These are phyloP conservation scores for Nakaseomyces kungkrabaensis DNA, from an alignment of 1,139 yeast species.

Conservation along the genomic window DNA sequence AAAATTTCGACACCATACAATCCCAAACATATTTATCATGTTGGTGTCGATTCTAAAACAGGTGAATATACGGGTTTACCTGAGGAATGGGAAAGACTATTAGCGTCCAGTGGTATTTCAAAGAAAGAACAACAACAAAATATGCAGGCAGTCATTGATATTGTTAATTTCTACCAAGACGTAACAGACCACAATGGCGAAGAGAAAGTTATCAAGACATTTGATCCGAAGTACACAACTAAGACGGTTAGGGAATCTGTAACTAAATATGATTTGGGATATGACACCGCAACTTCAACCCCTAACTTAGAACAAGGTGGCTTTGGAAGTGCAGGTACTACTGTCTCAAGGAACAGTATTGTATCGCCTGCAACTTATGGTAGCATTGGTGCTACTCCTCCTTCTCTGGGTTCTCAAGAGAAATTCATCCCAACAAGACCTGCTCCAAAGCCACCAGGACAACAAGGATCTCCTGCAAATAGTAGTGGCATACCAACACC, in stretches of 20 bases:
- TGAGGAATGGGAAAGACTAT: constrained; percentile 77
- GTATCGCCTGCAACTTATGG: neutral
- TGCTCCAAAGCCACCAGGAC: constrained; percentile 47
- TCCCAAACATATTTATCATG: constrained; percentile 87
- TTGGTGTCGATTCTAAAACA: constrained; percentile 72
- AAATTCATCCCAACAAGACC: constrained; percentile 57
- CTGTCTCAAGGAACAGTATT: neutral
- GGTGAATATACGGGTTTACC: constrained; percentile 90
- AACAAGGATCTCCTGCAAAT: constrained; percentile 5
- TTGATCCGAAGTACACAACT: constrained; percentile 30
- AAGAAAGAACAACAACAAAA: constrained; percentile 78
- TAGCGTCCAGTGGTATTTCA: constrained; percentile 80
- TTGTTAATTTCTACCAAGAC: constrained; percentile 79
- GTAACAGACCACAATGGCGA: constrained; percentile 50
- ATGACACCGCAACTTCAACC: neutral
- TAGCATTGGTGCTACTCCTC: neutral
- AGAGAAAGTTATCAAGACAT: constrained; percentile 64
- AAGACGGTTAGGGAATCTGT: neutral
- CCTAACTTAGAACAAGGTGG: constrained; percentile 1
- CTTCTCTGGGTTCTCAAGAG: neutral
- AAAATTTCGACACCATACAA: constrained; percentile 84
- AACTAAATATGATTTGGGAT: neutral
- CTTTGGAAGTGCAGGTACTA: neutral
- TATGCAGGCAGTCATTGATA: constrained; percentile 91
- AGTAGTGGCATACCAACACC: neutral